Conservation (phyloP, 73 alveolate species). For the Tetrahymena malaccensis region DNA sequence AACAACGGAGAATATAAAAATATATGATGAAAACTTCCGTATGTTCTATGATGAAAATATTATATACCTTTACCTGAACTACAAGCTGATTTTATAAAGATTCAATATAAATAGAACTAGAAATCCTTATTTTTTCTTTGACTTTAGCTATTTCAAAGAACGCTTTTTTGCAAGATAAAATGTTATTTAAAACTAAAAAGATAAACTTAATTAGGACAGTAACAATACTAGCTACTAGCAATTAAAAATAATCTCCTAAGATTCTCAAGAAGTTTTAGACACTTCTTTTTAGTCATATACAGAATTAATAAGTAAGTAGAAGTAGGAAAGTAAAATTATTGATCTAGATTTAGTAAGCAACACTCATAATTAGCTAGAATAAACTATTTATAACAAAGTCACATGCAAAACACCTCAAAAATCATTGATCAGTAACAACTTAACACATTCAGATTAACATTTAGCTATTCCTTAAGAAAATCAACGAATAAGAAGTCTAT, state of each 20-base stretch:
- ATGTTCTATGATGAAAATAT: neutral
- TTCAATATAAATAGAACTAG: neutral
- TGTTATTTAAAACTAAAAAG: neutral
- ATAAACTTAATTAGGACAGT: neutral
- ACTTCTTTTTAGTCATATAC: neutral
- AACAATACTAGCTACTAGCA: too few relatives aligned
- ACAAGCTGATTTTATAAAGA: neutral
- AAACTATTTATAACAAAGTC: neutral
- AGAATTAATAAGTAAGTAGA: neutral
- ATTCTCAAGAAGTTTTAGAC: neutral
- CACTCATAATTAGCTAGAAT: neutral
- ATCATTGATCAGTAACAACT: neutral
- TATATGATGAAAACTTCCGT: neutral
- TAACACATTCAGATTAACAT: neutral
- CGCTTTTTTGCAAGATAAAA: neutral
- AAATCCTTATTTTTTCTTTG: neutral
- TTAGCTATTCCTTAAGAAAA: neutral
- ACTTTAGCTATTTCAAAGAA: neutral
- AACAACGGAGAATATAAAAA: neutral
- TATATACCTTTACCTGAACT: neutral
- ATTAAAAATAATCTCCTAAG: too few relatives aligned
- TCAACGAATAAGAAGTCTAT: neutral
- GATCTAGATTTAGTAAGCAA: neutral
- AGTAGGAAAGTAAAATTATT: neutral
- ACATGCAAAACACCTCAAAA: neutral